phyloP scores from a whole-genome alignment of 306 rosid species.

The Adenanthera pavonina region DNA sequence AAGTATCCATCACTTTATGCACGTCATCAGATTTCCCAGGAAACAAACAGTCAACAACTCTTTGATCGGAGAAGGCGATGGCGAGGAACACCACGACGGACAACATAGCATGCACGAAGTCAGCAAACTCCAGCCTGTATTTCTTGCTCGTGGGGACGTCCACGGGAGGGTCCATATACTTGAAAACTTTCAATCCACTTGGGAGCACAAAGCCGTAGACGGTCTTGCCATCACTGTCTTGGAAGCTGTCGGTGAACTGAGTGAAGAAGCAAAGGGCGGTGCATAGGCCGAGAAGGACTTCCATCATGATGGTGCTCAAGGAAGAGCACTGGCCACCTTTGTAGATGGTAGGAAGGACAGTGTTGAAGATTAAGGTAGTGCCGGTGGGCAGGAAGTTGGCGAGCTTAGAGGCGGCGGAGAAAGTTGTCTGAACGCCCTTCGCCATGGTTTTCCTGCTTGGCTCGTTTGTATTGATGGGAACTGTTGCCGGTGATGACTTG shows the following conservation, averaged over 20 bases:
- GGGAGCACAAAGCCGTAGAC: background rate
- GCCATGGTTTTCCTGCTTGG: background rate
- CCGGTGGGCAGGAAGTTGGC: background rate
- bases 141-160: background rate
- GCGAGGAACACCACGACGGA: constrained; percentile 21
- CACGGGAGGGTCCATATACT: background rate
- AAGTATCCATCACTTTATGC: constrained; percentile 10
- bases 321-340: background rate
- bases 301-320: background rate
- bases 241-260: constrained; percentile 10
- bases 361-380: background rate
- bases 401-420: background rate
- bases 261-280: background rate
- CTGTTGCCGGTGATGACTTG: background rate
- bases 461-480: background rate
- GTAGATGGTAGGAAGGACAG: background rate
- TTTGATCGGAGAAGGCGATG: background rate
- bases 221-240: too few species aligned
- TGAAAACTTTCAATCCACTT: background rate
- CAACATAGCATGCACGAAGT: background rate
- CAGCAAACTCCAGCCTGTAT: background rate
- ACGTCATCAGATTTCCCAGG: background rate
- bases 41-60: constrained; percentile 16
- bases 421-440: background rate
- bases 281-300: background rate